Conservation (phyloP, 805 yeast genomes). For the Debaryomyces hansenii region DNA sequence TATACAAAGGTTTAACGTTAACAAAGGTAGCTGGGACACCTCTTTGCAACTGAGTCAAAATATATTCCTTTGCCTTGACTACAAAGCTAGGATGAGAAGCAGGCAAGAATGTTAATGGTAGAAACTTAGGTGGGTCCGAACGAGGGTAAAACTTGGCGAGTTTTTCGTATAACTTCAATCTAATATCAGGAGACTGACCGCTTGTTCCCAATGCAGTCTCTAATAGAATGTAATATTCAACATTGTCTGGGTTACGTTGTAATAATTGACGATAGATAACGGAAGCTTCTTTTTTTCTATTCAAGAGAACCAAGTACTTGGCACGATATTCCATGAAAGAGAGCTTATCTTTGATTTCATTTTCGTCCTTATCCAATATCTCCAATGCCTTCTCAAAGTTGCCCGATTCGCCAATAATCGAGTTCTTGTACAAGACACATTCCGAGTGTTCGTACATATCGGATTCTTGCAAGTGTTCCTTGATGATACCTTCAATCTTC, state of each 20-base stretch:
- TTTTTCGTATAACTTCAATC: slow-evolving; percentile 63
- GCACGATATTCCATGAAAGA: slow-evolving; percentile 69
- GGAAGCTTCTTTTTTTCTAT: slow-evolving; percentile 63
- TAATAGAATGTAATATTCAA: slow-evolving; percentile 60
- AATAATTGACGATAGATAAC: slow-evolving; percentile 65
- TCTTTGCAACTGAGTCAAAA: slow-evolving; percentile 60
- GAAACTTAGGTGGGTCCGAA: slow-evolving; percentile 74
- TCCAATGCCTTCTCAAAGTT: slow-evolving; percentile 64
- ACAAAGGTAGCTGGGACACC: slow-evolving; percentile 92
- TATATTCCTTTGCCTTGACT: slow-evolving; percentile 50
- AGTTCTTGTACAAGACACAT: slow-evolving; percentile 70
- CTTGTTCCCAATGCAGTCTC: slow-evolving; percentile 63
- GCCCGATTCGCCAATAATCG: slow-evolving; percentile 61
- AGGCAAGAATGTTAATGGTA: slow-evolving; percentile 73
- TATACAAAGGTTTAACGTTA: slow-evolving; percentile 78
- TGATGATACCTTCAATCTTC: slow-evolving; percentile 73
- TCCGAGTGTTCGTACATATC: slow-evolving; percentile 82
- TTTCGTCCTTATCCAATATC: slow-evolving; percentile 52
- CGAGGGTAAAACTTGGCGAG: slow-evolving; percentile 73
- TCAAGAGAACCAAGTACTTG: slow-evolving; percentile 57
- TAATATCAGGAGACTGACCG: slow-evolving; percentile 41
- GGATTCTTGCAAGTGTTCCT: slow-evolving; percentile 62
- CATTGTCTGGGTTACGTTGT: slow-evolving; percentile 83
- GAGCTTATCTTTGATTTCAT: slow-evolving; percentile 53
- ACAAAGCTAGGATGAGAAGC: slow-evolving; percentile 51